Evolutionary conservation across 2,329 filamentous ascomycete species (phyloP), one percentile per base, ranked within the genome.

Genomic region (Chrysoporthe puriensis): DNA sequence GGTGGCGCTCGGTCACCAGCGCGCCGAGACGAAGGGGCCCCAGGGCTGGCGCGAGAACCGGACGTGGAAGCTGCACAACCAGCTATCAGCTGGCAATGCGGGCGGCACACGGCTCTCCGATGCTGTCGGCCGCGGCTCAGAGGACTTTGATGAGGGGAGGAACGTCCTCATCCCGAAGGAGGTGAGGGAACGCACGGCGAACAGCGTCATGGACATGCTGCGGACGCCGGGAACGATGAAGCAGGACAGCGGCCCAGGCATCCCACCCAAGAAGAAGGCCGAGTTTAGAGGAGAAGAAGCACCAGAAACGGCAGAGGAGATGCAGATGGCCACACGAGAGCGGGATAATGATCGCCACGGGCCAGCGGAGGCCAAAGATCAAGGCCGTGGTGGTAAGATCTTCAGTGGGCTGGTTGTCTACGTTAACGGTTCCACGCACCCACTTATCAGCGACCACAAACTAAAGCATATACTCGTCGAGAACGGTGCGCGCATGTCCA

Each of bases 361-460:
- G 80, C 68, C 81, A 72, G 18, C 65, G 6, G 46, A 43, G 26
- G 16, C 44, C 42, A 58, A 44, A 43, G 32, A 16, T 5, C 84
- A 81, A 72, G 85, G 85, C 42, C 80, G 79, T 66, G 66, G 68
- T 70, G 76, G 73, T 71, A 74, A 81, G 59, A 85, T 96, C 64
- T 94, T 97, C 76, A 79, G 86, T 57, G 87, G 89, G 18, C 84
- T 94, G 32, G 89, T 87, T 63, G 86, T 97, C 73, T 96, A 95
- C 79, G 86, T 97, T 78, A 97, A 97, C 78, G 94, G 94, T 69
- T 94, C 91, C 72, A 97, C 93, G 2, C 86, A 89, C 69, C 94
- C 94, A 1, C 78, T 88, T 34, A 86, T 97, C 70, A 96, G 92
- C 16, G 94, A 97, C 77, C 92, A 97, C 80, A 91, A 88, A 76